Conservation (phyloP, 2,329 filamentous ascomycete species). For the Passalora sequoiae region DNA sequence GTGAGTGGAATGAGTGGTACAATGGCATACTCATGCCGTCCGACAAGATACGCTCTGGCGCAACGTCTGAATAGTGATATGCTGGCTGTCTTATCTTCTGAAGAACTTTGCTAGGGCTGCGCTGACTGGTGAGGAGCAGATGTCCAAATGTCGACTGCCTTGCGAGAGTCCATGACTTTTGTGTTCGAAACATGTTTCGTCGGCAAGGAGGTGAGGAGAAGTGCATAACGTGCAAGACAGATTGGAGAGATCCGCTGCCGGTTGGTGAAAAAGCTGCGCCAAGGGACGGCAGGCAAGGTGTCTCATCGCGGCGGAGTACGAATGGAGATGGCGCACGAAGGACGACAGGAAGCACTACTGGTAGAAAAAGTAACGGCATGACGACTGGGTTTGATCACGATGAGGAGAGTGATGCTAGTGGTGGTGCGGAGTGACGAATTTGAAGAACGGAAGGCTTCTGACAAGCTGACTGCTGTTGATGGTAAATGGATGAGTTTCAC, state of each 20-base stretch:
- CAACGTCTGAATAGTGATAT: too few species aligned
- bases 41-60: too few species aligned
- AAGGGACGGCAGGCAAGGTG: neutral
- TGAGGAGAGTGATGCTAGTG: constrained; percentile 7
- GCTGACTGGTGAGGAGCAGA: too few species aligned
- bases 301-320: constrained; percentile 13
- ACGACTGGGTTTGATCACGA: constrained; percentile 18
- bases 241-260: constrained; percentile 48
- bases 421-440: neutral
- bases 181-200: constrained; percentile 67
- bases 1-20: too few species aligned
- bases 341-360: too few species aligned
- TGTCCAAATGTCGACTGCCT: constrained; percentile 65
- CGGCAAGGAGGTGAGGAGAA: constrained; percentile 52
- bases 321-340: constrained; percentile 16
- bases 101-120: too few species aligned
- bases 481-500: too few species aligned
- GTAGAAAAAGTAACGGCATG: constrained; percentile 14
- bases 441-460: neutral
- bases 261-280: constrained; percentile 50
- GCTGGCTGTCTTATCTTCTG: too few species aligned
- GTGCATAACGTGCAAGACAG: constrained; percentile 57
- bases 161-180: constrained; percentile 71
- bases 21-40: too few species aligned
- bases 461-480: too few species aligned